Base-by-base conservation (phyloP, 2,329 filamentous ascomycete genomes). In the Penicillium concentricum region DNA sequence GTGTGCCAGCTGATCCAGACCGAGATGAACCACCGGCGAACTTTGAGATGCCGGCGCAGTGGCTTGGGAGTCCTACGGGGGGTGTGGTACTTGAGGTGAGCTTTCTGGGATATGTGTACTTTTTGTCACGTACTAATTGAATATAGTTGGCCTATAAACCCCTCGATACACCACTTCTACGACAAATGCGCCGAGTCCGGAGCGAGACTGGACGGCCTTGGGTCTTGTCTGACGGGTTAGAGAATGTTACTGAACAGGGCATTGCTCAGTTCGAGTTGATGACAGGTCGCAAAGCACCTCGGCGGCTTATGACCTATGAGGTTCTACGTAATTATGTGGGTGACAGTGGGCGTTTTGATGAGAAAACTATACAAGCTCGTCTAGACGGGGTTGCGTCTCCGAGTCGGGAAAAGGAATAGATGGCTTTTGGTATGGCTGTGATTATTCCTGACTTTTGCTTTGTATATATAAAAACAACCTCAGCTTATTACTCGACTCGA, bases 241-340 rank as follows among this genome's bases (percentile, higher is more conserved):
- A 92, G 64, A 80, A 92, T 45, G 73, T 93, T 15, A 88, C 88
- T 0, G 90, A 92, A 69, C 89, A 92, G 69, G 90, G 87, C 0
- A 90, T 90, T 72, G 89, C 89, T 1, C 89, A 92, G 66, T 93
- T 92, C 67, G 90, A 93, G 72, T 74, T 92, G 2, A 91, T 92
- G 69, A 92, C 89, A 0, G 89, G 89, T 0, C 80, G 88, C 45
- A 83, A 87, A 70, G 88, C 88, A 16, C 89, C 89, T 2, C 82
- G 89, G 26, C 77, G 84, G 43, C 72, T 89, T 37, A 92, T 93
- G 89, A 82, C 87, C 59, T 78, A 84, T 41, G 86, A 87, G 64
- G 85, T 88, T 13, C 64, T 75, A 32, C 67, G 64, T 18, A 72
- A 74, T 53, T 75, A 74, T 48, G 67, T 66, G 24, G 72, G 71